Base-by-base conservation (phyloP, 306 rosid genomes). In the Dalbergia oliveri region DNA sequence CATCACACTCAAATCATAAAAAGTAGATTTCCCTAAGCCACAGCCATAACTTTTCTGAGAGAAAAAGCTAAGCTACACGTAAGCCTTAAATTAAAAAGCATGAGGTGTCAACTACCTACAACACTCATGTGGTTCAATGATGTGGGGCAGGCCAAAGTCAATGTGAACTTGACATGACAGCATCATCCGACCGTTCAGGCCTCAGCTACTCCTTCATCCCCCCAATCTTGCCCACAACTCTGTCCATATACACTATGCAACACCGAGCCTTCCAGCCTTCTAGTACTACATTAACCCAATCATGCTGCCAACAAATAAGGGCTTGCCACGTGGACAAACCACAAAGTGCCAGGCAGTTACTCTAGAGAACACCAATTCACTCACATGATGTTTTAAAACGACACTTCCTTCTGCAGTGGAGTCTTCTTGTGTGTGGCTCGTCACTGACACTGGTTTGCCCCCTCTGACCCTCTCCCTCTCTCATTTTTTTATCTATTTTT, bases 271-370 rank as follows among this genome's bases (percentile, higher is more conserved):
- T 15, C 58, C 2, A 51, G 58, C 11, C 4, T 53, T 53, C 18
- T 53, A 13, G 59, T 37, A 37, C 41, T 35, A 35, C 39, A 4
- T 1, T 35, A 6, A 35, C 39, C 39, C 1, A 9, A 47, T 47
- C 10, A 47, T 47, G 12, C 51, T 47, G 13, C 1, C 53, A 47
- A 0, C 14, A 47, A 47, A 47, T 1, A 54, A 18, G 26, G 1
- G 60, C 26, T n/a, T 16, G 8, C 72, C 85, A 82, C 81, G 85
- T 82, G 43, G 10, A 67, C 18, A 66, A 4, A 10, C 49, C 4
- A 67, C 1, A 50, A 53, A 10, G 37, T 82, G 11, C 66, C 84
- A 3, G 84, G 3, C 70, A 12, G 65, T 81, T 3, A 57, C 19
- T 8, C 35, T 81, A 68, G 15, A 4, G 41, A 37, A 4, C 72